A percentile compares a stretch with the other conserved stretches of the same genome.
phyloP scores from a whole-genome alignment of 768 basidiomycete genomes.

The Kwoniella pini region DNA sequence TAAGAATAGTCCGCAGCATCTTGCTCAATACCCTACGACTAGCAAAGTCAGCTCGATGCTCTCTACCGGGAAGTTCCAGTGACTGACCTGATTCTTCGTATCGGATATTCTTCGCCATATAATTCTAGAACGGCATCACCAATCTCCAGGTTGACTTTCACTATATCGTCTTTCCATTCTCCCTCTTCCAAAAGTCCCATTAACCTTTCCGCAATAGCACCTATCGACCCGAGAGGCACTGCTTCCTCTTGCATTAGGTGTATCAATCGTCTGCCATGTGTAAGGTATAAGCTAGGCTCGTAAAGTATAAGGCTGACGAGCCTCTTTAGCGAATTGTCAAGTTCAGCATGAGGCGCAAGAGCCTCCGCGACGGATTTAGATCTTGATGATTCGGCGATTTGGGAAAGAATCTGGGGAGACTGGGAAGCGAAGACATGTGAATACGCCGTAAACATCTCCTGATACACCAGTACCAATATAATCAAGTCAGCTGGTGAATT shows the following conservation, averaged over 20 bases:
- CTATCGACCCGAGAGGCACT: slow-evolving; percentile 14
- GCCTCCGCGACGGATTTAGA: background rate
- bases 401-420: background rate
- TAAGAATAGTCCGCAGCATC: slow-evolving; percentile 62
- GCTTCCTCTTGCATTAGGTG: slow-evolving; percentile 1
- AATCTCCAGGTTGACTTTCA: slow-evolving; percentile 17
- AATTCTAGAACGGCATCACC: slow-evolving; percentile 19
- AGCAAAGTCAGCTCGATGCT: too few relatives aligned
- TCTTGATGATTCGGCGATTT: background rate
- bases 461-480: slow-evolving; percentile 14
- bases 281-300: background rate
- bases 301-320: slow-evolving; percentile 7
- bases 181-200: slow-evolving; percentile 28
- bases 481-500: background rate
- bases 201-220: slow-evolving; percentile 47
- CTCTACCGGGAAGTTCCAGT: slow-evolving; percentile 54
- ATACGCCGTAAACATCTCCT: slow-evolving; percentile 25
- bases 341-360: background rate
- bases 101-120: slow-evolving; percentile 27
- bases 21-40: slow-evolving; percentile 60
- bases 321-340: background rate
- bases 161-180: slow-evolving; percentile 25
- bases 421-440: slow-evolving; percentile 22
- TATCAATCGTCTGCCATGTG: background rate
- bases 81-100: slow-evolving; percentile 46